phyloP scores from a whole-genome alignment of 164 flowering plant species.

The Echeveria elegans region DNA sequence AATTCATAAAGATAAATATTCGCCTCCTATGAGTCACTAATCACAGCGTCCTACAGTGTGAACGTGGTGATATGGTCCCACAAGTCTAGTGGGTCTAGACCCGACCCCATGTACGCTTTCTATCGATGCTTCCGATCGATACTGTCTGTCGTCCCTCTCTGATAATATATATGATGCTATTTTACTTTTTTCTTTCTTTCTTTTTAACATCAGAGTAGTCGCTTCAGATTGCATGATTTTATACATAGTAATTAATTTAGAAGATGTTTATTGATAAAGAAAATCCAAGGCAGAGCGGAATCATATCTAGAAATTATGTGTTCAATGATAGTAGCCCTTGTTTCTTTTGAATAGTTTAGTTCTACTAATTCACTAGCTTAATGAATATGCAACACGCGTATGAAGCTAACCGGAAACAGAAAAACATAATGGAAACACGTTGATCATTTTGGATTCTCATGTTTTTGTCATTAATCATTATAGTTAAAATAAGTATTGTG shows the following conservation, averaged over 20 bases:
- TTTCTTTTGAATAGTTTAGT: not conserved
- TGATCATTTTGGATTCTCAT: not conserved
- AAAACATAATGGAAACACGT: not conserved
- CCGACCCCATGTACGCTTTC: not conserved
- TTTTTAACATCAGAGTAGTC: not conserved
- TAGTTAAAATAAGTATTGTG: not conserved
- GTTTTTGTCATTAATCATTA: not conserved
- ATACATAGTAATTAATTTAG: not conserved
- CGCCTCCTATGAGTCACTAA: not conserved
- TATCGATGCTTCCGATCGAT: not conserved
- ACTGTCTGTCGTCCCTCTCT: slow-evolving; percentile 4
- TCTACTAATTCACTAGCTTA: not conserved
- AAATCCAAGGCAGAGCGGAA: not conserved
- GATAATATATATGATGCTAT: slow-evolving; percentile 3
- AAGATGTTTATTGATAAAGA: not conserved
- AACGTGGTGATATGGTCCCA: slow-evolving; percentile 3
- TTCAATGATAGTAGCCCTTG: not conserved
- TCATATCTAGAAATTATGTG: not conserved
- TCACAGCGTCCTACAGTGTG: not conserved
- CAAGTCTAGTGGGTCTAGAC: not conserved
- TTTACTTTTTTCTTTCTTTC: not conserved
- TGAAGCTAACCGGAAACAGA: not conserved
- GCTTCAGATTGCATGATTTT: not conserved
- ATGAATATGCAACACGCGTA: not conserved
- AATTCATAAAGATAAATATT: not conserved